Conservation (phyloP, 139 green algal species). For the Ulvella scutata region DNA sequence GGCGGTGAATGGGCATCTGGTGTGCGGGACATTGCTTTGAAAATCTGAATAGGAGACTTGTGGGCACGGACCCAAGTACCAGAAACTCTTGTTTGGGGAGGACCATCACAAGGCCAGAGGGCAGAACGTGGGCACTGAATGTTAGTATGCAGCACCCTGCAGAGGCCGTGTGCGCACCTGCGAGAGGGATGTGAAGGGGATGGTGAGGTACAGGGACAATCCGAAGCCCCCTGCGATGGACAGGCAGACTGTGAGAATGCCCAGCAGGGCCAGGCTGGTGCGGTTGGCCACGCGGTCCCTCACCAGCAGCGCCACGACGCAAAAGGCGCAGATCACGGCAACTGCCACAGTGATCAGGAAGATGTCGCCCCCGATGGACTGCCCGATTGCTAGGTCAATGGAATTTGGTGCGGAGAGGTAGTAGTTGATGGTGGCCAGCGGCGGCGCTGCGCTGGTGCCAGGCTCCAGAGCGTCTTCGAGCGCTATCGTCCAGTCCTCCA, state of each 20-base stretch:
- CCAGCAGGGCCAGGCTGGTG: conserved; percentile 12
- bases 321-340: conserved; percentile 8
- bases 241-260: neutral
- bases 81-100: neutral
- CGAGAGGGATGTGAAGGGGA: conserved; percentile 9
- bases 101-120: no score
- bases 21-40: no score
- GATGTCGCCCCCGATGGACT: conserved; percentile 2
- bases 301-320: neutral
- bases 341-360: conserved; percentile 13
- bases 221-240: conserved; percentile 12
- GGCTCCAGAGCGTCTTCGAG: neutral
- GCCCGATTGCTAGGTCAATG: conserved; percentile 6
- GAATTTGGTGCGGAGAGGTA: conserved; percentile 8
- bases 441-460: neutral
- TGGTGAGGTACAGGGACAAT: conserved; percentile 5
- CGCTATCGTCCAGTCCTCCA: neutral
- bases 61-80: neutral
- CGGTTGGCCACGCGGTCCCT: conserved; percentile 6
- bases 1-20: no score
- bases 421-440: neutral
- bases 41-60: neutral
- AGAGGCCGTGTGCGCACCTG: conserved; percentile 3
- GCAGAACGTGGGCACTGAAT: no score
- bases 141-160: no score